Evolutionary conservation across 2,329 filamentous ascomycete genomes (phyloP).

Genomic region (Plenodomus tracheiphilus): DNA sequence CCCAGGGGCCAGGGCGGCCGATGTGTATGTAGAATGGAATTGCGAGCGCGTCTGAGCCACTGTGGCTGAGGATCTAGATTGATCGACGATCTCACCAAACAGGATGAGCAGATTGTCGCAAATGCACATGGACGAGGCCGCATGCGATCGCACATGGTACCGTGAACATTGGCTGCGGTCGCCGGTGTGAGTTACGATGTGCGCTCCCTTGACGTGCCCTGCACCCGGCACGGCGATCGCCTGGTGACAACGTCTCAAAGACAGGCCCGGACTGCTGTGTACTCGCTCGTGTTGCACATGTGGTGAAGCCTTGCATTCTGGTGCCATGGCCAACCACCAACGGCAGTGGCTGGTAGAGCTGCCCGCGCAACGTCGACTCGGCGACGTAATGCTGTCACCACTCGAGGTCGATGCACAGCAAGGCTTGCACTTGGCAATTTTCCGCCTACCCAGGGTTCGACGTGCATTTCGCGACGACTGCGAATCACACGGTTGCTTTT

Average conservation of each 20-base stretch:
- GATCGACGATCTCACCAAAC: not conserved
- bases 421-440: slow-evolving; percentile 15
- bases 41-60: not conserved
- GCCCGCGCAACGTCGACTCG: not conserved
- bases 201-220: too few species aligned
- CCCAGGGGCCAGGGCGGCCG: not conserved
- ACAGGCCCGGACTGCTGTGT: too few species aligned
- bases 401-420: slow-evolving; percentile 13
- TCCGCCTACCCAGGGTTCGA: slow-evolving; percentile 4
- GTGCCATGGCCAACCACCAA: not conserved
- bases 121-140: too few species aligned
- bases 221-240: too few species aligned
- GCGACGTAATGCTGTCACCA: slow-evolving; percentile 17
- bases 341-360: not conserved
- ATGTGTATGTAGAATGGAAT: not conserved
- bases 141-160: too few species aligned
- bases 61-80: not conserved
- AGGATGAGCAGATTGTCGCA: too few species aligned
- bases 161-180: too few species aligned
- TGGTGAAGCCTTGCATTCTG: not conserved
- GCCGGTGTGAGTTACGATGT: too few species aligned
- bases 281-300: too few species aligned
- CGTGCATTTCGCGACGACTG: slow-evolving; percentile 4
- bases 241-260: too few species aligned
- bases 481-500: slow-evolving; percentile 10